These are phyloP conservation scores for Mucor irregularis DNA, from an alignment of 371 early-diverging fungal species.

Conservation along the genomic window DNA sequence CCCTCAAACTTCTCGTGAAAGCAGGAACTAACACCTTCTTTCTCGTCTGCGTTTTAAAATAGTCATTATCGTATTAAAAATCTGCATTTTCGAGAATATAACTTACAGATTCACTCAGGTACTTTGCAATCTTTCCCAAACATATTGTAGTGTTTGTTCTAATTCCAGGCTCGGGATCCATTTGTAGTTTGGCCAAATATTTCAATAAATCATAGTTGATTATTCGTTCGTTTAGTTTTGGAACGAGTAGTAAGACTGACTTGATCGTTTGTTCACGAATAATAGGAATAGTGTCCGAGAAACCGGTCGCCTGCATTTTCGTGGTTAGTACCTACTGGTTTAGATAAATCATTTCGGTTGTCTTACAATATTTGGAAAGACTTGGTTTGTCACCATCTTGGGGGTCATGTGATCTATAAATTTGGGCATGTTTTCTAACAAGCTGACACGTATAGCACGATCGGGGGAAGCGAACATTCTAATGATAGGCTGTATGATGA, in stretches of 20 bases:
- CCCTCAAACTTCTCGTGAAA: constrained; percentile 80
- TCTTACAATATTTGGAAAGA: constrained; percentile 84
- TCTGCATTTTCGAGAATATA: no score
- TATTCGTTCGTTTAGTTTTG: constrained; percentile 68
- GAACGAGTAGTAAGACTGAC: constrained; percentile 72
- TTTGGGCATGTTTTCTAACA: constrained; percentile 78
- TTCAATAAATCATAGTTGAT: constrained; percentile 87
- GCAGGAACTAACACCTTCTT: constrained; percentile 82
- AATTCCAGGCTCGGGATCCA: constrained; percentile 94
- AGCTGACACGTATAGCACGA: constrained; percentile 82
- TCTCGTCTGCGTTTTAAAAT: constrained; percentile 46
- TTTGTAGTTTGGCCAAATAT: constrained; percentile 83
- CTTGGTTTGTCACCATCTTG: constrained; percentile 75
- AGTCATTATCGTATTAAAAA: no score
- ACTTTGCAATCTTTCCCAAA: constrained; percentile 83
- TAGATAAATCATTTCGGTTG: neutral
- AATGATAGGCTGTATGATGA: constrained; percentile 75
- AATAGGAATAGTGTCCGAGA: constrained; percentile 84
- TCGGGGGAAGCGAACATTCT: constrained; percentile 89
- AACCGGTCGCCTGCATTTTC: constrained; percentile 73
- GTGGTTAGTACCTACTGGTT: neutral
- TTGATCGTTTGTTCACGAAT: constrained; percentile 93
- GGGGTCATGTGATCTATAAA: constrained; percentile 73
- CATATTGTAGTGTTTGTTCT: constrained; percentile 94
- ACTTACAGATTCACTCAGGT: constrained; percentile 71